Conservation (phyloP, 129 eudicot species). For the carrot (Daucus carota) region DNA sequence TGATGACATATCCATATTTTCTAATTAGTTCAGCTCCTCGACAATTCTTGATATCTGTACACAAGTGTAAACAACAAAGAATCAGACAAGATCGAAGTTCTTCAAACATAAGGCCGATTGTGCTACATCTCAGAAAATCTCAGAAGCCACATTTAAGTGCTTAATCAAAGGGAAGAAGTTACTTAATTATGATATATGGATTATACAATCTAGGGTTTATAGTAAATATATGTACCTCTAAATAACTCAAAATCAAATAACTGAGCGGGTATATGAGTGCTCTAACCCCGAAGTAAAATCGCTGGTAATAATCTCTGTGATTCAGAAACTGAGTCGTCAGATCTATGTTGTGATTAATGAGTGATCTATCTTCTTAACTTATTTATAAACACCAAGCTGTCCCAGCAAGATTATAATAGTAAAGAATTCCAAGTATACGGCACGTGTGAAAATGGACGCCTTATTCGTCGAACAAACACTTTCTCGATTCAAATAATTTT, state of each 20-base stretch:
- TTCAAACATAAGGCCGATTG: no score
- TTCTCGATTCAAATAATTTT: no score
- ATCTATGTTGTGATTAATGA: background rate
- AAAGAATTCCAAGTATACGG: background rate
- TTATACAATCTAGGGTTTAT: background rate
- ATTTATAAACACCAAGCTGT: background rate
- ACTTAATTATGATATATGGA: no score
- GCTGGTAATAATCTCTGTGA: background rate
- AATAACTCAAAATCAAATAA: no score
- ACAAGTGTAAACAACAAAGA: background rate
- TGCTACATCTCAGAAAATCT: background rate
- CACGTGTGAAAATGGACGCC: constrained; percentile 12
- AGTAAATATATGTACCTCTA: no score
- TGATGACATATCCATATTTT: constrained; percentile 6
- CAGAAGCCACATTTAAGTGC: background rate
- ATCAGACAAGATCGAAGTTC: background rate
- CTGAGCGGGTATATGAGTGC: no score
- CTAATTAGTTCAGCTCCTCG: background rate
- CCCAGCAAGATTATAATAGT: background rate
- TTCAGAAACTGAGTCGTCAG: background rate
- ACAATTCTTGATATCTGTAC: background rate
- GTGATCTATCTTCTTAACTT: background rate
- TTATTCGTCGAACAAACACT: background rate
- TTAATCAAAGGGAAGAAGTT: no score
- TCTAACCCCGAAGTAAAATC: background rate